Base-by-base conservation (phyloP, 2,329 filamentous ascomycete species). In the Scopulariopsis brevicaulis region DNA sequence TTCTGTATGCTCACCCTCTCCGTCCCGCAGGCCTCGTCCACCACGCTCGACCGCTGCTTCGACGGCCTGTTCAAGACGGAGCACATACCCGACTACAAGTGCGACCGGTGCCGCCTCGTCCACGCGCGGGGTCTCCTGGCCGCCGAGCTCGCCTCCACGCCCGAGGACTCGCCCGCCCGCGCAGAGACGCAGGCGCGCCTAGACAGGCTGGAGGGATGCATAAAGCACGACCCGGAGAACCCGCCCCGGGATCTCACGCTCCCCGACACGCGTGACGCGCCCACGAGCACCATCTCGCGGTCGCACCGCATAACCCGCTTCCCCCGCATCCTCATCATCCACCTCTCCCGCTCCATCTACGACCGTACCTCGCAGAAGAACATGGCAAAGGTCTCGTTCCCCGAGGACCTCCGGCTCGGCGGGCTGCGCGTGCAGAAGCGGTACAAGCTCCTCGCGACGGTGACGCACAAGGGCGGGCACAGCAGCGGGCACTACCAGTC, bases 401-500 rank as follows among this genome's bases (percentile, higher is more conserved):
- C 92, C 0, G 93, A 97, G 70, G 80, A 81, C n/a, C 72, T 99
- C 2, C 83, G 89, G 0, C 75, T 99, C 3, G 94, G 94, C 1
- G 85, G 90, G 1, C 75, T 97, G 25, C 73, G 94, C 51, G 81
- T 87, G 59, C 85, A 87, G 66, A 87, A 85, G 62, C 87, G 82
- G 67, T 99, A 96, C 72, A 90, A 86, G 65, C 77, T 99, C 5
- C 80, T 96, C 0, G 90, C 87, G 14, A 83, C 96, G 40, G 90
- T 99, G 40, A 96, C 90, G 24, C 94, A 99, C 69, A 96, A 96
- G 66, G 94, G 94, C 43, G 95, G 89, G 61, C 94, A 99, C 69
- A 87, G 96, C 67, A 96, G 91, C 65, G 94, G 94, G 1, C 94
- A 99, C 68, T 99, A 99, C 73, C 94, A 99, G 70, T 93, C 91